Percentiles rank a stretch among this genome's conserved stretches.
phyloP scores from a whole-genome alignment of 2,329 filamentous ascomycete species.

The Orbilia quercus region DNA sequence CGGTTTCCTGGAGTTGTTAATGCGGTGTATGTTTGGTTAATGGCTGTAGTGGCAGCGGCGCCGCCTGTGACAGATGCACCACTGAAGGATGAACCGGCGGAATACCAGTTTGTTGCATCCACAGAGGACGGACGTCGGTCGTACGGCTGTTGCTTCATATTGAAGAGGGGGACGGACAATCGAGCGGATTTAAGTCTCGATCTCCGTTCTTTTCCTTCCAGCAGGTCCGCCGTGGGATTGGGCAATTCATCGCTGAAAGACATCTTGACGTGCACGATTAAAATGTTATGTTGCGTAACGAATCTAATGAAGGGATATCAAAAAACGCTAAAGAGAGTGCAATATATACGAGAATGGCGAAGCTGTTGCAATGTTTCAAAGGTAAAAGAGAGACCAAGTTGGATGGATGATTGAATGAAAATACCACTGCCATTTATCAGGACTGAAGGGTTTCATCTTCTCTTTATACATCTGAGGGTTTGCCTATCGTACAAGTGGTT shows the following conservation, averaged over 20 bases:
- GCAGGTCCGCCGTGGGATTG: conserved; percentile 15
- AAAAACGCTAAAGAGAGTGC: background rate
- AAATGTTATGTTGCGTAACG: background rate
- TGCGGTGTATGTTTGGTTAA: conserved; percentile 9
- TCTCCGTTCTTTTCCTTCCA: conserved; percentile 35
- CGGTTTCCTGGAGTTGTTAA: conserved; percentile 3
- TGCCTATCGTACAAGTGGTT: conserved; percentile 14
- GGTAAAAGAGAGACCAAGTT: background rate
- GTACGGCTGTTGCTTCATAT: conserved; percentile 42
- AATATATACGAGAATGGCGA: background rate
- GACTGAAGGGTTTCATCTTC: conserved; percentile 12
- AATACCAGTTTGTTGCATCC: conserved; percentile 36
- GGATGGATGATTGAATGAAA: background rate
- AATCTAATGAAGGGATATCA: background rate
- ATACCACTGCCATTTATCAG: background rate
- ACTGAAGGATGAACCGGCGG: conserved; percentile 37
- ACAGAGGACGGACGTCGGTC: conserved; percentile 45
- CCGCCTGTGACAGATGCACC: conserved; percentile 22
- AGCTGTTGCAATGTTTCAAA: background rate
- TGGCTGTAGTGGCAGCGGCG: conserved; percentile 8
- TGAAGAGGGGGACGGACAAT: conserved; percentile 42
- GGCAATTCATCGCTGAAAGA: conserved; percentile 31
- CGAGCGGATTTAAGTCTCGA: conserved; percentile 23
- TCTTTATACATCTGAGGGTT: conserved; percentile 38
- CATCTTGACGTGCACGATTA: conserved; percentile 8